A percentile compares a stretch with the other conserved stretches of the same genome.
These are phyloP conservation scores for Geosmithia flava DNA, from an alignment of 2,329 filamentous ascomycete genomes.

Conservation along the genomic window DNA sequence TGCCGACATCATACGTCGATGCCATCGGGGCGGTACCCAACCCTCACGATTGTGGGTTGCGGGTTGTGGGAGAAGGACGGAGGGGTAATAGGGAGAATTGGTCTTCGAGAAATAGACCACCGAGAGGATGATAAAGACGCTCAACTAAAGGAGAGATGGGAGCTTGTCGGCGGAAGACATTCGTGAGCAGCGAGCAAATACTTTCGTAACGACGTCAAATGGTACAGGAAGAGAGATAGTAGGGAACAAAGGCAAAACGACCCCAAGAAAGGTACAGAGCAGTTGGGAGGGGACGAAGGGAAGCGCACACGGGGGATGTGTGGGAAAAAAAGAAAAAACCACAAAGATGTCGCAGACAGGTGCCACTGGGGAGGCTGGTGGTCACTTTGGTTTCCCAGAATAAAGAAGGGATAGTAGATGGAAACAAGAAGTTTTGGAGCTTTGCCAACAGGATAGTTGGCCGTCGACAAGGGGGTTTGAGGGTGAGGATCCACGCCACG, in stretches of 20 bases:
- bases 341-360: not conserved
- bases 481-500: slow-evolving; percentile 5
- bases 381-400: not conserved
- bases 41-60: slow-evolving; percentile 1
- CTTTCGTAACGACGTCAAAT: slow-evolving; percentile 3
- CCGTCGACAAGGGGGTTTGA: slow-evolving; percentile 2
- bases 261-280: not conserved
- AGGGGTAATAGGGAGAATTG: slow-evolving; percentile 7
- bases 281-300: not conserved
- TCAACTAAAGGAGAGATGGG: slow-evolving; percentile 4
- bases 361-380: not conserved
- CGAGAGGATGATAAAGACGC: not conserved
- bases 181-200: slow-evolving; percentile 11
- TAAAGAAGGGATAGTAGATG: not conserved
- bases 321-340: not conserved
- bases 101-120: slow-evolving; percentile 2
- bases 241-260: not conserved
- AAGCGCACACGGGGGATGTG: not conserved
- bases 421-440: slow-evolving; percentile 3
- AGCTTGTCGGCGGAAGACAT: slow-evolving; percentile 12
- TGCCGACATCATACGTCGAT: slow-evolving; percentile 91
- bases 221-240: too few relatives aligned
- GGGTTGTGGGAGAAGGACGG: slow-evolving; percentile 4
- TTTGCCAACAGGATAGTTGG: not conserved
- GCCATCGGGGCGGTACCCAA: slow-evolving; percentile 48